phyloP scores from a whole-genome alignment of 306 rosid genomes.

The Spatholobus suberectus region DNA sequence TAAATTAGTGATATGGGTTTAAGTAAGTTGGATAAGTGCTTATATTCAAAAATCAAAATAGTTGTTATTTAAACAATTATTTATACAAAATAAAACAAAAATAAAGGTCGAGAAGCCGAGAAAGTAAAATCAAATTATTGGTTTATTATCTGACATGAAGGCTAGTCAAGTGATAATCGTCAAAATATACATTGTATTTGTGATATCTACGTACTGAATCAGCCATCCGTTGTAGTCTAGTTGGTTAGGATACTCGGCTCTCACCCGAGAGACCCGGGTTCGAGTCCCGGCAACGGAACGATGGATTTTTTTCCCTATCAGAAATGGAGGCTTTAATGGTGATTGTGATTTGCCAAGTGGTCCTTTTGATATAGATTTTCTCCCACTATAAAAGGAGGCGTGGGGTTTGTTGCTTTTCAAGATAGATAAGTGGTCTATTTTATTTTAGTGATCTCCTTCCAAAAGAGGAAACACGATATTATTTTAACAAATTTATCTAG shows the following conservation, averaged over 20 bases:
- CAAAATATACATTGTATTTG: too few species aligned
- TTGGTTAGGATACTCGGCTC: conserved; percentile 57
- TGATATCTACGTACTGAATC: rapidly evolving
- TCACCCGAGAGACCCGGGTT: conserved; percentile 61
- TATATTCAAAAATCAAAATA: background rate
- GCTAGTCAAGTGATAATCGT: too few species aligned
- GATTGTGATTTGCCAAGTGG: background rate
- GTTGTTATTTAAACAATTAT: too few species aligned
- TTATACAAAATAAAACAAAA: too few species aligned
- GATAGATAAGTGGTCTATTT: background rate
- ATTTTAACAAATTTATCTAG: too few species aligned
- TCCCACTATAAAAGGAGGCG: too few species aligned
- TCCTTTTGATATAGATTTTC: background rate
- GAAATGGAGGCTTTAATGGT: background rate
- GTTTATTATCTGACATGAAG: too few species aligned
- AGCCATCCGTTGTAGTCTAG: conserved; percentile 55
- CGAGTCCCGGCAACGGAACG: conserved; percentile 67
- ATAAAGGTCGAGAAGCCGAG: too few species aligned
- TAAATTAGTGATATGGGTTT: background rate
- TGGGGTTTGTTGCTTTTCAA: background rate
- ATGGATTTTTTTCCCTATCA: background rate
- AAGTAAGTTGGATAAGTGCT: background rate
- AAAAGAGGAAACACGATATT: too few species aligned
- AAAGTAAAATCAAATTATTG: too few species aligned
- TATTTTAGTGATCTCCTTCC: too few species aligned